Evolutionary conservation across 768 basidiomycete genomes (phyloP).

Genomic region (Glaciozyma antarctica): DNA sequence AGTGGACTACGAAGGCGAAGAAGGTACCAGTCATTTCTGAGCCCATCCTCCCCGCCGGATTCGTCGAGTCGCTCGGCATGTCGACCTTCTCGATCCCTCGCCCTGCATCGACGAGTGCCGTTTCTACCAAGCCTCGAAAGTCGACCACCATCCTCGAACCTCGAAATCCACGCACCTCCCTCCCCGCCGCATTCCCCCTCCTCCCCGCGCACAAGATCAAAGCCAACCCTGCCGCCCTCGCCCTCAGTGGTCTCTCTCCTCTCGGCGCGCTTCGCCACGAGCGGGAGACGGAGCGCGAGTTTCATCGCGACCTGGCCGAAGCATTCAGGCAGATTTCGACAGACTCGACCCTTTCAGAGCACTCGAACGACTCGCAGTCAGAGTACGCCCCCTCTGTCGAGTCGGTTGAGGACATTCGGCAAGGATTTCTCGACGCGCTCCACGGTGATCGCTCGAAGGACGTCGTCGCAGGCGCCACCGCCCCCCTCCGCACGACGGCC

Average conservation of each 20-base stretch:
- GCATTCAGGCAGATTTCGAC: no score
- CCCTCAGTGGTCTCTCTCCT: conserved; percentile 68
- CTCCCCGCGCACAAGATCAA: no score
- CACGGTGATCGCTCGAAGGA: no score
- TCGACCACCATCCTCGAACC: conserved; percentile 48
- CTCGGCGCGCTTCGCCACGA: conserved; percentile 65
- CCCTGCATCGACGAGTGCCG: not conserved
- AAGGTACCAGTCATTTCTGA: conserved; percentile 16
- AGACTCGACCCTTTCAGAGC: not conserved
- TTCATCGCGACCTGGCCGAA: no score
- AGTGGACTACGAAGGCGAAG: conserved; percentile 11
- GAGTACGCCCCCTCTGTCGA: no score
- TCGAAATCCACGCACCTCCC: conserved; percentile 51
- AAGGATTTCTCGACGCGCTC: no score
- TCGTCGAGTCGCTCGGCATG: conserved; percentile 31
- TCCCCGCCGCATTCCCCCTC: no score
- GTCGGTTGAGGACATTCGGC: no score
- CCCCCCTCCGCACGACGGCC: no score
- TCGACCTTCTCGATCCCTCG: conserved; percentile 20
- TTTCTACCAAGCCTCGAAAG: not conserved
- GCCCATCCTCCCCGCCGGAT: conserved; percentile 28
- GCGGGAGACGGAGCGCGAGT: not conserved
- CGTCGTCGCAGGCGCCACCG: no score
- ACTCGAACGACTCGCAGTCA: no score
- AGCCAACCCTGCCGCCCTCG: no score